Base-by-base conservation (phyloP, 2,329 filamentous ascomycete genomes). In the Aspergillus eucalypticola region DNA sequence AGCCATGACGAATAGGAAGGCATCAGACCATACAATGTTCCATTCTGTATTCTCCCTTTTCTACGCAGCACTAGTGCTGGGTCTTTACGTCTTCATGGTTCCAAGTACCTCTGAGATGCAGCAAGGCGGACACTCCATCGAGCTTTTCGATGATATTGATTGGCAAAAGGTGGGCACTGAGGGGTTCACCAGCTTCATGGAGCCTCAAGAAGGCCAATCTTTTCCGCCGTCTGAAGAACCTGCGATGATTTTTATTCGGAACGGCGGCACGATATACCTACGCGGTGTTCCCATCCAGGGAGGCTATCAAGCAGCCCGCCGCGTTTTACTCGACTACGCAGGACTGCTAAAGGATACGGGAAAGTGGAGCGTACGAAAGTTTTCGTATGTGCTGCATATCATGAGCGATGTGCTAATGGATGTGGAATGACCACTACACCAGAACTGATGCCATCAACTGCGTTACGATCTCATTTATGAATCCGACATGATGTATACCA, bases 261-360 rank as follows among this genome's bases (percentile, higher is more conserved):
- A 78, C 58, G 81, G 82, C 1, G 81, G 82, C 0, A 74, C 76
- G 0, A 75, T 83, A 21, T 80, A 78, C 59, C 75, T 84, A 50
- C 78, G 77, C 5, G 82, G 81, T 2, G 76, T 82, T 4, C 72
- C 80, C 2, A 74, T 83, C 27, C 77, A 80, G 38, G 79, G 78
- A 0, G 82, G 82, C 0, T 83, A 83, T 61, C 76, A 83, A 32
- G 79, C 81, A 46, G 81, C 82, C n/a, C 73, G 82, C 35, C 72
- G 81, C 17, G 81, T 82, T 11, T 64, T 84, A 27, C 70, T 84
- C 15, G 82, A 84, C 64, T 84, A 81, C 67, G 82, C 81, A 3
- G 77, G 80, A 44, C 71, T 84, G 13, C 76, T 84, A 69, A 82
- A 84, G 58, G 82, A 82, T 42, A 79, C 82, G 54, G 82, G 81